Conservation (phyloP, 148 eudicot genomes). For the Spergularia marina region DNA sequence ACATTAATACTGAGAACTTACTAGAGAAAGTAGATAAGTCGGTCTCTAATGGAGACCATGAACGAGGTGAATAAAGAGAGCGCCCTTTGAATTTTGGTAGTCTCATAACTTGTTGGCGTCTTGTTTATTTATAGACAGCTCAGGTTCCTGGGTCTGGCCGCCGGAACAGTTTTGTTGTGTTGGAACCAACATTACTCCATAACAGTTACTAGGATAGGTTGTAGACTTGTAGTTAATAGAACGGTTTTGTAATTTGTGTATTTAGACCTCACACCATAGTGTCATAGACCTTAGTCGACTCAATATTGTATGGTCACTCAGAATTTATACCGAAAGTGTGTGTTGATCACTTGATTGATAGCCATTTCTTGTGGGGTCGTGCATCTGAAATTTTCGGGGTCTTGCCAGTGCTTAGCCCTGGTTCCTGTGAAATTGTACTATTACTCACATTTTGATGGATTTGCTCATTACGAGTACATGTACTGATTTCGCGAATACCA, state of each 20-base stretch:
- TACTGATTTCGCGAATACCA: too few relatives aligned
- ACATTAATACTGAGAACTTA: slow-evolving; percentile 34
- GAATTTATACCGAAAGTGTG: too few relatives aligned
- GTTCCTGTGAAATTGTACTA: too few relatives aligned
- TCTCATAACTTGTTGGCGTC: background rate
- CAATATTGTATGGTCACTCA: background rate
- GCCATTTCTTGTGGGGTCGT: too few relatives aligned
- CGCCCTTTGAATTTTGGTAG: background rate
- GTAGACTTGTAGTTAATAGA: slow-evolving; percentile 2
- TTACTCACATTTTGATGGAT: too few relatives aligned
- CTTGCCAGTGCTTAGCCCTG: too few relatives aligned
- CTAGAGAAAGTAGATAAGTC: slow-evolving; percentile 33
- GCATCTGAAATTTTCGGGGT: too few relatives aligned
- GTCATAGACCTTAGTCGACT: background rate
- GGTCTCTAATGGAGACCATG: slow-evolving; percentile 25
- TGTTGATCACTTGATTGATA: too few relatives aligned
- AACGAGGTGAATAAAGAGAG: slow-evolving; percentile 16
- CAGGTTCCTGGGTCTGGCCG: background rate
- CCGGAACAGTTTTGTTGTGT: slow-evolving; percentile 1
- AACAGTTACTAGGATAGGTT: slow-evolving; percentile 1
- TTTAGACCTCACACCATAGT: background rate
- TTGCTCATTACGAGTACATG: too few relatives aligned
- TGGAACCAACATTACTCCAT: background rate
- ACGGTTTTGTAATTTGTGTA: background rate
- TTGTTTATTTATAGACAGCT: background rate